These are phyloP conservation scores for Chenopodium suecicum DNA, from an alignment of 148 eudicot species.

Conservation along the genomic window DNA sequence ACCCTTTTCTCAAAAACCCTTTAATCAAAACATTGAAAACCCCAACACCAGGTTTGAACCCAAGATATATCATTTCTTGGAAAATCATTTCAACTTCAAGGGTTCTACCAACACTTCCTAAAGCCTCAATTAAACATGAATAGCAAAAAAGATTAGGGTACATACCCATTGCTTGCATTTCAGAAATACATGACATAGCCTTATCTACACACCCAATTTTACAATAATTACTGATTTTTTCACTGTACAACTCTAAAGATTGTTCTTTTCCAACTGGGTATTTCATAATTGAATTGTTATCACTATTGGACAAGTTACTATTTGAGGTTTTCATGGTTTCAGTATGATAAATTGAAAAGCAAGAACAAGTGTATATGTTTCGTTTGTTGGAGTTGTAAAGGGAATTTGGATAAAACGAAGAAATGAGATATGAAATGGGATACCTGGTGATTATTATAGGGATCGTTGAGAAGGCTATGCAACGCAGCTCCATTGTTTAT, in stretches of 20 bases:
- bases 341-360: constrained; percentile 16
- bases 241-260: constrained; percentile 48
- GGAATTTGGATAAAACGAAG: constrained; percentile 23
- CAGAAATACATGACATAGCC: constrained; percentile 60
- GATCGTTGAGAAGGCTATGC: constrained; percentile 6
- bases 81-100: constrained; percentile 80
- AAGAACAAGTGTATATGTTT: constrained; percentile 7
- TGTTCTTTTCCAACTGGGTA: constrained; percentile 50
- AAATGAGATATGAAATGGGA: constrained; percentile 17
- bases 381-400: neutral
- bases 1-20: constrained; percentile 77
- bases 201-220: constrained; percentile 45
- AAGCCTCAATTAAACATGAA: constrained; percentile 50
- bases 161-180: constrained; percentile 74
- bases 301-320: constrained; percentile 7
- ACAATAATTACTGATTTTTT: constrained; percentile 44
- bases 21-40: constrained; percentile 63
- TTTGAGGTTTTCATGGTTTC: constrained; percentile 6
- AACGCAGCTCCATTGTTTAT: constrained; percentile 15
- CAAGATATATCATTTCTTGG: constrained; percentile 64
- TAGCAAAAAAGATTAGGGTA: constrained; percentile 48
- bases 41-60: constrained; percentile 46
- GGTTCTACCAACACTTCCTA: constrained; percentile 71
- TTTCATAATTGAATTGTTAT: constrained; percentile 15
- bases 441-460: constrained; percentile 22